A percentile compares a stretch with the other conserved stretches of the same genome.
Conservation (phyloP, 768 basidiomycete species). For the Rhodocollybia butyracea region DNA sequence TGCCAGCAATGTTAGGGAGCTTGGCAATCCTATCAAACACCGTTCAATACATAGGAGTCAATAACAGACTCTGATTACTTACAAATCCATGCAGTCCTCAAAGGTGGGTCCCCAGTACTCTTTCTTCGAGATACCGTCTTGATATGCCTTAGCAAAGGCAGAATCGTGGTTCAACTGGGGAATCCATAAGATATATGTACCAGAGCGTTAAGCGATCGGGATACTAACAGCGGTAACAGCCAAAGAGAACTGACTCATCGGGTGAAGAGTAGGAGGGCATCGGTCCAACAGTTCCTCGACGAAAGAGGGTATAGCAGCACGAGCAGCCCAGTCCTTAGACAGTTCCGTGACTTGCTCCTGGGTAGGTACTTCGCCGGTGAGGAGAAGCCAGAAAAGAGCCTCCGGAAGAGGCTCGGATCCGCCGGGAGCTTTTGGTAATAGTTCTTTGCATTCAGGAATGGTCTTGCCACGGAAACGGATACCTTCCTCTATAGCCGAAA, state of each 20-base stretch:
- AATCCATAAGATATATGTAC: conserved; percentile 1
- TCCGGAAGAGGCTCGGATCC: conserved; percentile 92
- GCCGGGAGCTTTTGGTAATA: conserved; percentile 85
- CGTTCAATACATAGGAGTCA: conserved; percentile 7
- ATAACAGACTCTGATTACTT: conserved; percentile 13
- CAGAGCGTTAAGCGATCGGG: not conserved
- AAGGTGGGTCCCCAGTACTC: conserved; percentile 97
- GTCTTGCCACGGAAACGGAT: conserved; percentile 98
- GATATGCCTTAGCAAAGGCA: conserved; percentile 93
- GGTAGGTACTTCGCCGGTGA: conserved; percentile 94
- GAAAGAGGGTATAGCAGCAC: conserved; percentile 86
- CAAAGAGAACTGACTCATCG: conserved; percentile 97
- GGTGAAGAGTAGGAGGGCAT: conserved; percentile 91
- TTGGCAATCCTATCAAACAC: conserved; percentile 77
- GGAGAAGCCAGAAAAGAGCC: conserved; percentile 91
- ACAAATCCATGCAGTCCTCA: conserved; percentile 89
- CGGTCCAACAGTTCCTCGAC: conserved; percentile 96
- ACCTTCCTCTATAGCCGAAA: conserved; percentile 68
- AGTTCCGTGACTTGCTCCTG: conserved; percentile 83
- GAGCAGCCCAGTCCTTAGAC: conserved; percentile 93
- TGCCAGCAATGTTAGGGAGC: conserved; percentile 93
- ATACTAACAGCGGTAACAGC: conserved; percentile 84
- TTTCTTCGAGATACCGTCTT: conserved; percentile 87
- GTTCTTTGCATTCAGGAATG: conserved; percentile 83
- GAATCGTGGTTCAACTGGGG: conserved; percentile 88